Percentiles rank a stretch among this genome's conserved stretches.
Conservation (phyloP, 2,329 filamentous ascomycete genomes). For the Periconia macrospinosa region DNA sequence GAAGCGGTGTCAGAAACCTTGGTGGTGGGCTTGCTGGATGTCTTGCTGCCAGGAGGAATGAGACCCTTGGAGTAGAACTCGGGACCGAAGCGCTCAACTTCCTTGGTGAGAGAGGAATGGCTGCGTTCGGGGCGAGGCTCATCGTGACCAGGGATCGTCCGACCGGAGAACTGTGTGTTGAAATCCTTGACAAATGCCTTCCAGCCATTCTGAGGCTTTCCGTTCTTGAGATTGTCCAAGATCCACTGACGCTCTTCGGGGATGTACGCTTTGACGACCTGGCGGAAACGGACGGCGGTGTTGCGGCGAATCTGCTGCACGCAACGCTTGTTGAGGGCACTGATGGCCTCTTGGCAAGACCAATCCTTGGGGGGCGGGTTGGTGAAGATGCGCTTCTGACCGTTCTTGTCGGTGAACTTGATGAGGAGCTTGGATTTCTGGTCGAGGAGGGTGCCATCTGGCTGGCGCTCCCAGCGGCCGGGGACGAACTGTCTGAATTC, state of each 20-base stretch:
- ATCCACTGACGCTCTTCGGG: conserved; percentile 29
- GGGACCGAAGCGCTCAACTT: conserved; percentile 31
- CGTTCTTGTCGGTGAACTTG: conserved; percentile 23
- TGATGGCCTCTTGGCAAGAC: conserved; percentile 27
- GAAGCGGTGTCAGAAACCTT: neutral
- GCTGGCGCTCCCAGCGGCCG: conserved; percentile 28
- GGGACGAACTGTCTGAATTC: conserved; percentile 30
- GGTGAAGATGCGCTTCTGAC: conserved; percentile 23
- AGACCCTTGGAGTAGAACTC: conserved; percentile 22
- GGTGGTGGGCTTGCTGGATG: neutral
- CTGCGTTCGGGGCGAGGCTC: conserved; percentile 17
- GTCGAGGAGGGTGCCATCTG: conserved; percentile 21
- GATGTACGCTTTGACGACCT: conserved; percentile 23
- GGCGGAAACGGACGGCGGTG: conserved; percentile 26
- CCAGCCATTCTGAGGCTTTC: conserved; percentile 27
- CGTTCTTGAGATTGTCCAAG: conserved; percentile 15
- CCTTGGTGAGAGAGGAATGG: conserved; percentile 28
- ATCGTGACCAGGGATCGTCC: conserved; percentile 4
- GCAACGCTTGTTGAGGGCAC: conserved; percentile 32
- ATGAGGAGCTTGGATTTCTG: conserved; percentile 32
- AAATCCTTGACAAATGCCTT: conserved; percentile 26
- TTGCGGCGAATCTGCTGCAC: conserved; percentile 36
- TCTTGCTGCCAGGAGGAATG: conserved; percentile 11
- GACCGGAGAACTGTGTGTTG: conserved; percentile 25
- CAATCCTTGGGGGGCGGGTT: conserved; percentile 33